phyloP scores from a whole-genome alignment of 176 grass and related monocot species.

The Aechmea fasciata region DNA sequence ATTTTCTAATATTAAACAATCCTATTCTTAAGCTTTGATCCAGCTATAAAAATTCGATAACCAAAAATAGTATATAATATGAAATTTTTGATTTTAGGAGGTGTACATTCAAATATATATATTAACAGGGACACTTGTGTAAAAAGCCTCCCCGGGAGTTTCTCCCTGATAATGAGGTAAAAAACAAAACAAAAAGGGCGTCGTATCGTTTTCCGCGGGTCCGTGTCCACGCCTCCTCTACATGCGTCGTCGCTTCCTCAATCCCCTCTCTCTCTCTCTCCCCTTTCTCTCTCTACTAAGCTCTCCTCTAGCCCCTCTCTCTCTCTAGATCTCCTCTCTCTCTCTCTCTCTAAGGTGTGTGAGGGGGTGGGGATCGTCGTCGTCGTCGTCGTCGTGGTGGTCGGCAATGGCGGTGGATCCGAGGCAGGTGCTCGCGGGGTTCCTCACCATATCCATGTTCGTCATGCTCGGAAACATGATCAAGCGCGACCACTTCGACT shows the following conservation, averaged over 20 bases:
- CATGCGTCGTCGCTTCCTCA: constrained; percentile 10
- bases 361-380: constrained; percentile 3
- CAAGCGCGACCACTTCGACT: constrained; percentile 63
- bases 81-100: no score
- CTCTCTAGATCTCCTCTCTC: constrained; percentile 1
- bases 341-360: not conserved
- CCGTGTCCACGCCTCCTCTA: not conserved
- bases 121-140: no score
- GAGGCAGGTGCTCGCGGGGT: constrained; percentile 59
- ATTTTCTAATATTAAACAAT: no score
- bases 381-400: not conserved
- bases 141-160: no score
- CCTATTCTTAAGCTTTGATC: no score
- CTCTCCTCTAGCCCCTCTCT: constrained; percentile 7
- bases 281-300: not conserved
- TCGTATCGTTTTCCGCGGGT: no score
- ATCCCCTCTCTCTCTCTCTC: not conserved
- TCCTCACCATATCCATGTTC: constrained; percentile 89
- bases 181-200: no score
- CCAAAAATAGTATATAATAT: no score
- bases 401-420: constrained; percentile 52
- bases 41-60: no score
- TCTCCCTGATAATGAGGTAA: no score
- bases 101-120: no score
- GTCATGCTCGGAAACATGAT: constrained; percentile 87